Base-by-base conservation (phyloP, 345 rosid species). In the Camelina laxa region DNA sequence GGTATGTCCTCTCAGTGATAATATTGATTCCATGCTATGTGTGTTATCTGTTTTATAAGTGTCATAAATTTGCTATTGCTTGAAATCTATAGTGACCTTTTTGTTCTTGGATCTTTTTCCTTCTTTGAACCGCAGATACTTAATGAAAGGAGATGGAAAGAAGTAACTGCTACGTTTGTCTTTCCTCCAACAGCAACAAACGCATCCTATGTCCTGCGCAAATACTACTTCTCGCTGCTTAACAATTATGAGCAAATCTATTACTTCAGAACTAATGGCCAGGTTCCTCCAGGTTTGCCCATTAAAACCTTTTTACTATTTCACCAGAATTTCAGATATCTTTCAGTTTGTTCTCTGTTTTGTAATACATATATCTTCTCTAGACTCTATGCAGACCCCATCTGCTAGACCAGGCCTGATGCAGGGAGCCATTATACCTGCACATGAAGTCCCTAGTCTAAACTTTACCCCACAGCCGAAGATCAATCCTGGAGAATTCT, bases 161-260 rank as follows among this genome's bases (percentile, higher is more conserved):
- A 96, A 75, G 96, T 96, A 44, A 96, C 97, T 65, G 89, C 98
- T 53, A 82, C 88, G n/a, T 96, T 96, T 74, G 88, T 89, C 75
- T 96, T 96, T 75, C 99, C 99, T 5, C 91, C 98, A 7, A 96
- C 98, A 13, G 99, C 99, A 7, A 96, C 97, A 39, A 96, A 92
- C 64, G 98, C 98, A 14, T 96, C 99, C 9, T 96, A 86, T 60
- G 91, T 92, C 58, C 85, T 96, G 81, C 96, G 99, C 69, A 96
- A 92, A 80, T 91, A 92, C 77, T 96, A 96, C 65, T 66, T 80
- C 61, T 92, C 98, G 31, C 72, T 96, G 75, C 97, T 96, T 69
- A 84, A 77, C 45, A 87, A 87, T 47, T 96, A 88, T 30, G 98
- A 92, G 75, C 95, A 91, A 71, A 75, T 88, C 61, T 92, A 96